A percentile compares a stretch with the other conserved stretches of the same genome.
phyloP scores from a whole-genome alignment of 768 basidiomycete species.

The Mycena pura region DNA sequence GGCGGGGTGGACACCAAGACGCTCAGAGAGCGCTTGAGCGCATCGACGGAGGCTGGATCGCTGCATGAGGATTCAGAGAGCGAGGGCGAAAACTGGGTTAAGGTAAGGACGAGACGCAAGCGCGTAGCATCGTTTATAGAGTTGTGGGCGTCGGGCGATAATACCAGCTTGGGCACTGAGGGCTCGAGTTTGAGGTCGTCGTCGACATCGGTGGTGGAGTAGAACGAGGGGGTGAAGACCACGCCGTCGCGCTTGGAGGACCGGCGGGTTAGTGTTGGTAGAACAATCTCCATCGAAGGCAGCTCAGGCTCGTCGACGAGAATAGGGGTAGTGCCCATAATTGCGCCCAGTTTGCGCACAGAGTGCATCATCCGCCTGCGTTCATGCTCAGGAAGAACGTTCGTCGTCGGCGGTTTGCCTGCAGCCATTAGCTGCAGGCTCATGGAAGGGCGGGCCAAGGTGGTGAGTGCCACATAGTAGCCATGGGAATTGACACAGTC shows the following conservation, averaged over 20 bases:
- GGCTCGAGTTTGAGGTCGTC: neutral
- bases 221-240: slow-evolving; percentile 4
- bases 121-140: slow-evolving; percentile 14
- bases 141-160: slow-evolving; percentile 13
- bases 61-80: neutral
- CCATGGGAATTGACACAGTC: too few species aligned
- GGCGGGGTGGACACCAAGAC: slow-evolving; percentile 4
- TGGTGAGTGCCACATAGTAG: too few species aligned
- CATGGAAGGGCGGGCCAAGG: too few species aligned
- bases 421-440: neutral
- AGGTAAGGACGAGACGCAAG: slow-evolving; percentile 23
- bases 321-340: slow-evolving; percentile 21
- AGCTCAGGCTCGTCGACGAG: slow-evolving; percentile 5
- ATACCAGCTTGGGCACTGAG: neutral
- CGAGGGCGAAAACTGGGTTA: slow-evolving; percentile 11
- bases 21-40: slow-evolving; percentile 13
- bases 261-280: neutral
- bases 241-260: slow-evolving; percentile 22
- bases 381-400: slow-evolving; percentile 12
- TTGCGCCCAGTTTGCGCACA: slow-evolving; percentile 10
- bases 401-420: slow-evolving; percentile 15
- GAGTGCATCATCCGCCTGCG: slow-evolving; percentile 15
- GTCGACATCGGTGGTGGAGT: slow-evolving; percentile 2
- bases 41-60: slow-evolving; percentile 13
- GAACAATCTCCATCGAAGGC: slow-evolving; percentile 3